Evolutionary conservation across 441 rosid genomes (phyloP), one percentile per base, ranked within the genome.

Genomic region (Isatis lusitanica): DNA sequence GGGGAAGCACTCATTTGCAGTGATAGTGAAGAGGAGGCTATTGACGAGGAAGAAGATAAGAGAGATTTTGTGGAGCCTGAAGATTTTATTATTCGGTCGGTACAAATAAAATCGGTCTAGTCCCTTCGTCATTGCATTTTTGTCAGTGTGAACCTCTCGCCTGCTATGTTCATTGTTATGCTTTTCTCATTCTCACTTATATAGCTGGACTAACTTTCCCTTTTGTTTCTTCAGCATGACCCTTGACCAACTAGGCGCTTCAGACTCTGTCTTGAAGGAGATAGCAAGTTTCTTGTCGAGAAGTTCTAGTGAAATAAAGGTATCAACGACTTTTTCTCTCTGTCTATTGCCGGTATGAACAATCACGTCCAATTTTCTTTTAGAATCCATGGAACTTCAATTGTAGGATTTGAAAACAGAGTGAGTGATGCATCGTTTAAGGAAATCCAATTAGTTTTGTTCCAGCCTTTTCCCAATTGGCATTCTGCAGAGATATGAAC

Each of bases 1-100:
- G 95, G 99, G 46, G 99, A 95, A 86, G 97, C 99, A 44, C 96
- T 95, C 73, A 93, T 95, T 69, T 95, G 99, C 81, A 95, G 99
- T 84, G 99, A 95, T 70, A 95, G 99, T 72, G 99, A 95, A 78
- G 99, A 95, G 81, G 99, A 95, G 80, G 65, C 47, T 68, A 81
- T 81, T 72, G 98, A 91, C 0, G 99, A 90, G 0, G 99, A 95
- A 52, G 98, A 90, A 56, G 97, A 87, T 21, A 95, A 91, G 78
- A 83, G 72, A 80, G 88, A 82, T 18, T 95, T 91, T 85, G 16
- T 80, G 74, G 92, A 85, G 58, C 85, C 87, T 75, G 98, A 95
- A 83, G 97, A 95, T 74, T 87, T 72, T 82, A 84, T 93, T 84
- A 86, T 95, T 60, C 79, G 99, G 99, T 95, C 78, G 75, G 97